Conservation (phyloP, 192 early-diverging fungal species). For the Podila horticola region DNA sequence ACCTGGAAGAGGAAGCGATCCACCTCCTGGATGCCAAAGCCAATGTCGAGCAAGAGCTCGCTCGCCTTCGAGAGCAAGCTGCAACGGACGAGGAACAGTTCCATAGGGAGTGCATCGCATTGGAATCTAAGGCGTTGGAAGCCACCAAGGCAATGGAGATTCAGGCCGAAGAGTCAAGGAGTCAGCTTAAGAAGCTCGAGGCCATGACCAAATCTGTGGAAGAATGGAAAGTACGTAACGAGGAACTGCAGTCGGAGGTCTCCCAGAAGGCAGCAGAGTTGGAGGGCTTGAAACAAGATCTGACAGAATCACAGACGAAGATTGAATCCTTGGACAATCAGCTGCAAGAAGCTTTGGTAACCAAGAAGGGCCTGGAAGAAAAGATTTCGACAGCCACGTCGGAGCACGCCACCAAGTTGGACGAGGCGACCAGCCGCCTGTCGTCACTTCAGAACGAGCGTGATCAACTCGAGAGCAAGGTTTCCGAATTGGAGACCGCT, state of each 20-base stretch:
- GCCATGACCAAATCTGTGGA: constrained; percentile 29
- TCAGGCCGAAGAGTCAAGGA: constrained; percentile 8
- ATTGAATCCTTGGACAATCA: constrained; percentile 22
- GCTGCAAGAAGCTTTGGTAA: constrained; percentile 30
- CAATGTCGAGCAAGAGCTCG: constrained; percentile 16
- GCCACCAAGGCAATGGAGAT: constrained; percentile 8
- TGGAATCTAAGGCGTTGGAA: constrained; percentile 12
- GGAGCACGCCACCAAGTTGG: constrained; percentile 7
- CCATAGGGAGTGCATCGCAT: constrained; percentile 4
- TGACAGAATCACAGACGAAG: constrained; percentile 41
- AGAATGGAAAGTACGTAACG: constrained; percentile 40
- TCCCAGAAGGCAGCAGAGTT: constrained; percentile 42
- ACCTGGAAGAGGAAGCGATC: constrained; percentile 11
- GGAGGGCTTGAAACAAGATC: constrained; percentile 21
- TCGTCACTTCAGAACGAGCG: constrained; percentile 45
- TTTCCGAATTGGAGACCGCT: constrained; percentile 38
- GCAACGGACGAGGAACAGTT: constrained; percentile 13
- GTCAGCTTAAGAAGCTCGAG: constrained; percentile 29
- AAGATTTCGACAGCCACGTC: constrained; percentile 2
- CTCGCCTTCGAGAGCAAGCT: constrained; percentile 9
- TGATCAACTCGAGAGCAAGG: constrained; percentile 49
- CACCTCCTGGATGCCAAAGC: constrained; percentile 1
- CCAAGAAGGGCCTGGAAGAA: constrained; percentile 16
- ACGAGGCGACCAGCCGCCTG: constrained; percentile 22
- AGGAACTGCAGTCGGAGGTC: constrained; percentile 48